Conservation (phyloP, 1,284 basidiomycete genomes). For the Malassezia globosa region DNA sequence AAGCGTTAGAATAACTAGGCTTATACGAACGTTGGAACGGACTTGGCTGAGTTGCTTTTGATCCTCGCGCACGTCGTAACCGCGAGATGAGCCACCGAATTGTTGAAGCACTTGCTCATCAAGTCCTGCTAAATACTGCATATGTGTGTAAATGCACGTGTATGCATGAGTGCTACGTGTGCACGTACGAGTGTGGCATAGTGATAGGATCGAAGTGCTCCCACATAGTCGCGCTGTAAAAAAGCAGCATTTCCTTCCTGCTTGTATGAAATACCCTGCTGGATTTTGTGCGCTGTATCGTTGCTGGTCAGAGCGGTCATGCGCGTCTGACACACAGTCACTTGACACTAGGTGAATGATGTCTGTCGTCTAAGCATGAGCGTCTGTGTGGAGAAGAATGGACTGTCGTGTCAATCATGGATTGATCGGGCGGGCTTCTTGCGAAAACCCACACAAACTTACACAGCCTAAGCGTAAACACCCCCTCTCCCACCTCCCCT, state of each 20-base stretch:
- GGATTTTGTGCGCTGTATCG: not conserved
- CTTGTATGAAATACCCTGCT: constrained; percentile 7
- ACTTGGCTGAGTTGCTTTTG: constrained; percentile 14
- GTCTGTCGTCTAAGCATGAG: too few relatives aligned
- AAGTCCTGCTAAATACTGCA: constrained; percentile 17
- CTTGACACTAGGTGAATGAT: too few relatives aligned
- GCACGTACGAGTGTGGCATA: constrained; percentile 9
- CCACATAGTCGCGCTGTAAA: not conserved
- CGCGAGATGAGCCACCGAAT: not conserved
- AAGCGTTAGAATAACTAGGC: not conserved
- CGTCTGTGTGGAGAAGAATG: too few relatives aligned
- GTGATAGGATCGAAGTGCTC: constrained; percentile 10
- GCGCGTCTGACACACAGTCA: not conserved
- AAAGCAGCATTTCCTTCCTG: constrained; percentile 10
- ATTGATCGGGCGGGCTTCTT: too few relatives aligned
- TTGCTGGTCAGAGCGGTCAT: too few relatives aligned
- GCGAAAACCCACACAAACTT: too few relatives aligned
- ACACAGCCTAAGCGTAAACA: too few relatives aligned
- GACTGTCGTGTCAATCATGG: too few relatives aligned
- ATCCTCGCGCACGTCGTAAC: not conserved
- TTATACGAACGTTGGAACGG: constrained; percentile 14
- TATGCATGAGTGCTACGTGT: too few relatives aligned
- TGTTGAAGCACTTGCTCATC: constrained; percentile 2
- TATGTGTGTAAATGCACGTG: too few relatives aligned
- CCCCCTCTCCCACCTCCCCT: too few relatives aligned